Evolutionary conservation across 2,329 filamentous ascomycete genomes (phyloP), one percentile per base, ranked within the genome.

Genomic region (Pestalotiopsis sp.): DNA sequence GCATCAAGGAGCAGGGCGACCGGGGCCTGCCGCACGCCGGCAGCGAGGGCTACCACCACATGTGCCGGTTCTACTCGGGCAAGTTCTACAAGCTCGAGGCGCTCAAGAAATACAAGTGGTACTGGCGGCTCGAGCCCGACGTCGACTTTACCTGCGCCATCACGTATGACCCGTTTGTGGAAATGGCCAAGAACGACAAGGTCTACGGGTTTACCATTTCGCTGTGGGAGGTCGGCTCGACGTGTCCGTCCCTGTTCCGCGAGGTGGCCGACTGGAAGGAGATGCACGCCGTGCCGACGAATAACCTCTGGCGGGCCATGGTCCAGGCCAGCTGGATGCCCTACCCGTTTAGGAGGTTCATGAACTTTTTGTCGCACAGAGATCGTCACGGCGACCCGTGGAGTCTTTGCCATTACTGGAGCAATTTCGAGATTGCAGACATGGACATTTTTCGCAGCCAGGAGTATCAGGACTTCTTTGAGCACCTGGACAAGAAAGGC

Each of bases 381-480:
- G 79, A 82, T 66, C 70, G 72, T 3, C 73, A 76, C 56, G 82
- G 81, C 40, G 81, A 84, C 68, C 70, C 70, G 40, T 84, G 81
- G 81, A 83, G 78, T 67, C 64, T 80, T 68, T 84, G 82, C 71
- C 82, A 84, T 68, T 84, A 82, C 71, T 84, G 82, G 82, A 82
- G 80, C 69, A 84, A 84, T 68, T 84, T 84, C 62, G 82, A 84
- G 73, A 83, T 84, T 66, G 82, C 81, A 39, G 78, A 82, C 68
- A 75, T 84, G 75, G 81, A 83, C 66, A 81, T 83, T 66, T 84
- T 82, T 75, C 77, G 81, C 30, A 75, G 77, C 5, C 73, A 70
- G 58, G 74, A 74, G 48, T 84, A 84, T 61, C 80, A 82, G 67
- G 78, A 80, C 10, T 75, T 81, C 22, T 83, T 82, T 66, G 73